Base-by-base conservation (phyloP, 805 yeast genomes). In the Metschnikowia proteae region DNA sequence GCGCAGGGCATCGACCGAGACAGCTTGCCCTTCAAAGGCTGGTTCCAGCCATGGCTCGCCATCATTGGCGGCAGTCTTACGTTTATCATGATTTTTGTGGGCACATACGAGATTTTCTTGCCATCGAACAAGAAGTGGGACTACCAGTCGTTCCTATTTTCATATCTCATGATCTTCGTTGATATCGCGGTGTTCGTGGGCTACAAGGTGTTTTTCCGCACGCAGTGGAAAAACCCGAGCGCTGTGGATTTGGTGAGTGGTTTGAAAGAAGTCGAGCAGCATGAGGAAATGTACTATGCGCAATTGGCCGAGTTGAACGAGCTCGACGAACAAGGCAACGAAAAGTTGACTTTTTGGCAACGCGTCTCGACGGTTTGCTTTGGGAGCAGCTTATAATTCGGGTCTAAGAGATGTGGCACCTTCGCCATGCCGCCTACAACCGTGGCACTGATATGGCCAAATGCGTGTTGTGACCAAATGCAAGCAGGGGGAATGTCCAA, bases 251-350 rank as follows among this genome's bases (percentile, higher is more conserved):
- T 57, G 46, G 74, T 29, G 36, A 61, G 26, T 64, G 76, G 68
- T 1, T 56, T 72, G 30, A 65, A 54, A 39, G 77, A 71, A 47
- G 65, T 73, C 10, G 76, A 72, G 44, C 53, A 52, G 35, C 76
- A 73, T 55, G 76, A 73, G 52, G 53, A 59, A 34, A 53, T 52
- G 36, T 67, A 52, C 50, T 64, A 60, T 53, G 60, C 49, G 22
- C 48, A 55, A 36, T 45, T 61, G 36, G 54, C 34, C 11, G 53
- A 51, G 25, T 45, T 38, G 30, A 33, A 54, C 42, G 51, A 54
- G 46, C 38, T 58, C 26, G 49, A 53, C 9, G 52, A 43, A 5
- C 53, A 55, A 10, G 68, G 70, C 4, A 34, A 58, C 25, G 47
- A 55, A 38, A 57, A 54, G 44, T 26, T 45, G n/a, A 49, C 46